Evolutionary conservation across 495 filamentous ascomycete species (phyloP).

Genomic region (Penicillium soppii): DNA sequence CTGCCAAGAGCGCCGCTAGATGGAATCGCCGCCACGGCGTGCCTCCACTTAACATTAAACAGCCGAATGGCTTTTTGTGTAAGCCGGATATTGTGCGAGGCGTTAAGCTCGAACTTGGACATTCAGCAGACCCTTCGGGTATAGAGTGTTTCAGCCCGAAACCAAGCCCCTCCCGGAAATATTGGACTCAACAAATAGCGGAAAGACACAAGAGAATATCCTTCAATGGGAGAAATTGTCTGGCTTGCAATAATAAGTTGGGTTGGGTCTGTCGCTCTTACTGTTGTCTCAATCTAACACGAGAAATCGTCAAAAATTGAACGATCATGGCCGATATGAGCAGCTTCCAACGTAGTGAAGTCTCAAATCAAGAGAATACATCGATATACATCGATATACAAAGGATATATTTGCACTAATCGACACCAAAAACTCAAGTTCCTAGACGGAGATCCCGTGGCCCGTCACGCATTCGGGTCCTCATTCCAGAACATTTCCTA

Average conservation of each 20-base stretch:
- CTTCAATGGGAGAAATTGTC: conserved; percentile 15
- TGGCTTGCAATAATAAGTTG: not conserved
- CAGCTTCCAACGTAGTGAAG: too few species aligned
- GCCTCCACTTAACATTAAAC: conserved; percentile 2
- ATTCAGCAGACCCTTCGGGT: conserved; percentile 14
- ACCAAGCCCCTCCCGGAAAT: conserved; percentile 11
- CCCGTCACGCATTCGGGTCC: not conserved
- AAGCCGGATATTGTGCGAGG: not conserved
- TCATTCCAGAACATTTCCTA: not conserved
- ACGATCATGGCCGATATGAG: not conserved
- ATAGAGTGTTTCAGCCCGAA: conserved; percentile 22
- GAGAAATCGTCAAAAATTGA: not conserved
- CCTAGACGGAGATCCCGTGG: too few species aligned
- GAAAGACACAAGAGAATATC: conserved; percentile 10
- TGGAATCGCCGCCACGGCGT: conserved; percentile 7
- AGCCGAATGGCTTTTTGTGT: not conserved
- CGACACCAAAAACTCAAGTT: too few species aligned
- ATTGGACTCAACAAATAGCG: not conserved
- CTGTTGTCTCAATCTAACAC: not conserved
- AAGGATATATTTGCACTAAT: not conserved
- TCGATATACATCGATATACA: not conserved
- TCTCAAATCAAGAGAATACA: too few species aligned
- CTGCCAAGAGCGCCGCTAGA: conserved; percentile 7
- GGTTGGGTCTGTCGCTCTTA: not conserved
- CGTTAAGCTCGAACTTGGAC: conserved; percentile 4